These are phyloP conservation scores for Trichoderma gamsii DNA, from an alignment of 495 filamentous ascomycete species.

Conservation along the genomic window DNA sequence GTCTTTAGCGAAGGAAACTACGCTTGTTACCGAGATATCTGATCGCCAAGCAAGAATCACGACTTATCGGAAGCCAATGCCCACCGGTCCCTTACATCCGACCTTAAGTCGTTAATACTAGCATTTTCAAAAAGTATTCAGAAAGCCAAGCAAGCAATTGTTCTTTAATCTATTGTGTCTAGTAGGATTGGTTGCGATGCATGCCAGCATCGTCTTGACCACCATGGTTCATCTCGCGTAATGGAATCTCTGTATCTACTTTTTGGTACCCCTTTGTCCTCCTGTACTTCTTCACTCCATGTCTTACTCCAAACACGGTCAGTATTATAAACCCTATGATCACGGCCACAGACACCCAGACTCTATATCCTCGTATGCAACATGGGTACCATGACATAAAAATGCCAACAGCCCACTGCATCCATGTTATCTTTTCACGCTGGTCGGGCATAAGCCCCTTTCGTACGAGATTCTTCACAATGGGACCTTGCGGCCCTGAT, in stretches of 20 bases:
- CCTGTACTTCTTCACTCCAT: neutral
- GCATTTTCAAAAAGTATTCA: no score
- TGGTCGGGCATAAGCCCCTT: conserved; percentile 13
- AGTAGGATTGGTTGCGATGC: neutral
- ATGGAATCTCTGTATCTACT: neutral
- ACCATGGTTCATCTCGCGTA: neutral
- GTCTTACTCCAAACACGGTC: neutral
- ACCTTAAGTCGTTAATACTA: no score
- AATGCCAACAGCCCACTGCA: conserved; percentile 16
- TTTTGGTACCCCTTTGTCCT: neutral
- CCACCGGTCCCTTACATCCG: no score
- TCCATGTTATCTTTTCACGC: conserved; percentile 13
- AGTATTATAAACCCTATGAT: neutral
- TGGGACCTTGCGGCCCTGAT: conserved; percentile 15
- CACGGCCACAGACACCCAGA: conserved; percentile 10
- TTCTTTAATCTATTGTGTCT: neutral
- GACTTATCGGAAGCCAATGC: no score
- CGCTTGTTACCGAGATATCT: no score
- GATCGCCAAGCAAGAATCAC: no score
- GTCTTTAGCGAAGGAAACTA: no score
- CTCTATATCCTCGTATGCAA: conserved; percentile 16
- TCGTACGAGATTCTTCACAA: conserved; percentile 14
- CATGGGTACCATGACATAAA: conserved; percentile 17
- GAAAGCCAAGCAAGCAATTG: no score
- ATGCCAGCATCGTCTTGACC: neutral